Conservation (phyloP, 2,329 filamentous ascomycete genomes). For the Hypoxylon sp. region DNA sequence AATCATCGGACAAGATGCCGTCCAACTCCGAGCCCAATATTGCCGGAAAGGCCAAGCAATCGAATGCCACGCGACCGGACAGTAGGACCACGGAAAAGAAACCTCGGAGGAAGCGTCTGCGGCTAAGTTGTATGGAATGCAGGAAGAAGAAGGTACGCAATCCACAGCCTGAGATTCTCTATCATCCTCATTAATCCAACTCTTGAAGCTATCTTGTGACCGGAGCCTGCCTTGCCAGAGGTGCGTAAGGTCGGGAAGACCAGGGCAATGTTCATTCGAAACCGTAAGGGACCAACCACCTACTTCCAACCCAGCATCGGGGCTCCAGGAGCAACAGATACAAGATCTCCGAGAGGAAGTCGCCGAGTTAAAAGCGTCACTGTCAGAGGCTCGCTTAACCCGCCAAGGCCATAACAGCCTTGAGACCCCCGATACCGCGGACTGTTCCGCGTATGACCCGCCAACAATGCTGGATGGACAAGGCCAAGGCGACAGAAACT, state of each 20-base stretch:
- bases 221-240: slow-evolving; percentile 35
- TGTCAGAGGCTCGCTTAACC: not conserved
- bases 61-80: slow-evolving; percentile 2
- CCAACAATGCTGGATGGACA: not conserved
- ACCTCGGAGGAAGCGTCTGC: slow-evolving; percentile 27
- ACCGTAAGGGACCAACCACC: slow-evolving; percentile 3
- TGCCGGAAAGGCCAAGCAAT: not conserved
- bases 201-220: slow-evolving; percentile 33
- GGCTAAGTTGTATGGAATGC: slow-evolving; percentile 35
- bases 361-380: slow-evolving; percentile 21
- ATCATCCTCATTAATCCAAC: not conserved
- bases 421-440: not conserved
- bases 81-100: not conserved
- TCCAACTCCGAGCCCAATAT: not conserved
- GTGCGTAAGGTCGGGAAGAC: slow-evolving; percentile 32
- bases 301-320: not conserved
- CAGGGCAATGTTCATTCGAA: slow-evolving; percentile 31
- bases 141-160: slow-evolving; percentile 36
- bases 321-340: slow-evolving; percentile 25
- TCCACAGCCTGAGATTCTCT: not conserved
- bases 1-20: not conserved
- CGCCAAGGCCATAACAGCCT: not conserved
- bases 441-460: not conserved
- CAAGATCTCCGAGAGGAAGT: slow-evolving; percentile 18
- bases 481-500: not conserved